Conservation (phyloP, 495 filamentous ascomycete genomes). For the Pyrenula massariospora region DNA sequence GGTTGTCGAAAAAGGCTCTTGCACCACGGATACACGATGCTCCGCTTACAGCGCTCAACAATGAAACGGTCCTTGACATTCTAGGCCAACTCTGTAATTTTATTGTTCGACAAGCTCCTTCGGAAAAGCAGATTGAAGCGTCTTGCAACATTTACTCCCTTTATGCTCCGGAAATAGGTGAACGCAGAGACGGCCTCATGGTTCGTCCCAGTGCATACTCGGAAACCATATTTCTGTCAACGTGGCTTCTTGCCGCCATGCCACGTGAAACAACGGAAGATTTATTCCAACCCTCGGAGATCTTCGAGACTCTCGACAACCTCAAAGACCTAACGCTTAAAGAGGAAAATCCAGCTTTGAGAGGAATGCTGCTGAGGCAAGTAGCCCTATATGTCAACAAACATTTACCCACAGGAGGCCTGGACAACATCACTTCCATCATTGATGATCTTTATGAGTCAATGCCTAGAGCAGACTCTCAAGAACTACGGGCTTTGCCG, state of each 20-base stretch:
- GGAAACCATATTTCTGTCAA: conserved; percentile 47
- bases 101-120: conserved; percentile 42
- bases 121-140: conserved; percentile 41
- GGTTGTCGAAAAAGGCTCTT: conserved; percentile 32
- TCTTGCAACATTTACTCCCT: conserved; percentile 45
- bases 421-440: conserved; percentile 15
- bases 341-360: conserved; percentile 24
- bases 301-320: not conserved
- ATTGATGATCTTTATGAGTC: conserved; percentile 2
- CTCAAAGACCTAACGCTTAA: conserved; percentile 15
- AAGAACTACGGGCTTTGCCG: conserved; percentile 1
- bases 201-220: conserved; percentile 15
- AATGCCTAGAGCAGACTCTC: conserved; percentile 1
- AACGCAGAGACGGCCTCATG: not conserved
- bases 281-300: not conserved
- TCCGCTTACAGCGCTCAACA: conserved; percentile 32
- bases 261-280: conserved; percentile 16
- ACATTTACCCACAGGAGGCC: conserved; percentile 38
- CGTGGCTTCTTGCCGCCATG: conserved; percentile 49
- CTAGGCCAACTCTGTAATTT: conserved; percentile 53
- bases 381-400: conserved; percentile 57
- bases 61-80: conserved; percentile 45
- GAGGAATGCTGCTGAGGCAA: conserved; percentile 45
- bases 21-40: conserved; percentile 25
- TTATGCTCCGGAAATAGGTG: conserved; percentile 24